phyloP scores from a whole-genome alignment of 305 asterid species.

The Fraxinus xanthoxyloides region DNA sequence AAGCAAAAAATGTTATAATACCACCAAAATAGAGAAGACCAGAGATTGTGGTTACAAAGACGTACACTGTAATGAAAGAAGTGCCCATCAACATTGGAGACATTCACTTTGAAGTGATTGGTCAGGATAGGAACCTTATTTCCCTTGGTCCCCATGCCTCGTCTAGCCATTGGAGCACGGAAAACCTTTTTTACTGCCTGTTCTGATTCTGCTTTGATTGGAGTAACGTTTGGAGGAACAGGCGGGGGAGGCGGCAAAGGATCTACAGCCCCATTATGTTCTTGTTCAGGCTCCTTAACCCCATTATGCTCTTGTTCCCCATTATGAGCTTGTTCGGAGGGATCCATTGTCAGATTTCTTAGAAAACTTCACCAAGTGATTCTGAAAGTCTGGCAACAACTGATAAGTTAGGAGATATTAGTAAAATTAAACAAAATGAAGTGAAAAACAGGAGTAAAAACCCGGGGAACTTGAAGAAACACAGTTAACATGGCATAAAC shows the following conservation, averaged over 20 bases:
- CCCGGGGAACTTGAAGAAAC: background rate
- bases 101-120: conserved; percentile 74
- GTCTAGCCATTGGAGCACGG: conserved; percentile 63
- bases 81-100: conserved; percentile 51
- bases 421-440: background rate
- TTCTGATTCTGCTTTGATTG: conserved; percentile 33
- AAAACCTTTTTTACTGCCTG: conserved; percentile 36
- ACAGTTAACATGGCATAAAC: background rate
- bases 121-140: conserved; percentile 59
- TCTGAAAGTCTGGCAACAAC: conserved; percentile 5
- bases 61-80: conserved; percentile 83
- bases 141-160: conserved; percentile 68
- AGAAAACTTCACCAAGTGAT: background rate
- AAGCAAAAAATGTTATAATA: background rate
- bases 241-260: conserved; percentile 64
- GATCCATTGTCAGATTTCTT: conserved; percentile 33
- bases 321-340: conserved; percentile 29
- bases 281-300: conserved; percentile 10
- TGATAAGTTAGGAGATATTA: background rate
- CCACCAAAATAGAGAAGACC: background rate
- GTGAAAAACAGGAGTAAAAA: background rate
- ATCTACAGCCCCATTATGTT: conserved; percentile 49
- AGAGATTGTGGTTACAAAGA: conserved; percentile 2
- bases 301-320: conserved; percentile 31
- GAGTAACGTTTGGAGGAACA: conserved; percentile 44